Evolutionary conservation across 352 stramenopile species (phyloP).

Genomic region (Globisporangium iwayamae): DNA sequence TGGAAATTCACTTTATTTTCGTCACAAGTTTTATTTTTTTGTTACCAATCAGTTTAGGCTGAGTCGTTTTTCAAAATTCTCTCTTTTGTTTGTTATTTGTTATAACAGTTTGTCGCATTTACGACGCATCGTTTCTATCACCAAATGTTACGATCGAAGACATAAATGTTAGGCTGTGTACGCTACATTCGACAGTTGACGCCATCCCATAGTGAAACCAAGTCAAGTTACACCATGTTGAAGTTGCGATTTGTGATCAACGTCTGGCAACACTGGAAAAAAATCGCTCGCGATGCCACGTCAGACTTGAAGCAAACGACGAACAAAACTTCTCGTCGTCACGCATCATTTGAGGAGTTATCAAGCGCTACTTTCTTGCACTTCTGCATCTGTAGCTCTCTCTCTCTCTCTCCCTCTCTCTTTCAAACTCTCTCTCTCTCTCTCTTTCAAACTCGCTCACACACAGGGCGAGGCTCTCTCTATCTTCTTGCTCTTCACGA

Average conservation of each 20-base stretch:
- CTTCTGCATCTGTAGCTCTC: no score
- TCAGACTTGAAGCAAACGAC: neutral
- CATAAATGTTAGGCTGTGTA: no score
- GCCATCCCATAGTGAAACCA: no score
- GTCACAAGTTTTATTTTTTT: no score
- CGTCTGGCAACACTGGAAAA: neutral
- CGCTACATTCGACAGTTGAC: no score
- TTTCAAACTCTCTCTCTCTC: neutral
- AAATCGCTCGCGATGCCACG: neutral
- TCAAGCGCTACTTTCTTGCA: neutral
- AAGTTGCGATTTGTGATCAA: neutral
- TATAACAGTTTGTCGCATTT: no score
- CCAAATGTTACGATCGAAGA: no score
- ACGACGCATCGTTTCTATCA: no score
- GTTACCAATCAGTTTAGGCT: no score
- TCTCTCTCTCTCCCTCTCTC: neutral
- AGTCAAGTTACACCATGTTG: neutral
- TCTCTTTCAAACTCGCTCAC: neutral
- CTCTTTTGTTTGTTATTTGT: no score
- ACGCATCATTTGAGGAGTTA: neutral
- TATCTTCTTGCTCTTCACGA: neutral
- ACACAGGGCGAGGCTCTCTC: neutral
- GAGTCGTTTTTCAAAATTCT: no score
- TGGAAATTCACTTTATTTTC: no score
- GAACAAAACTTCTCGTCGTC: neutral